Conservation (phyloP, 148 eudicot genomes). For the Vaccinium macrocarpon region DNA sequence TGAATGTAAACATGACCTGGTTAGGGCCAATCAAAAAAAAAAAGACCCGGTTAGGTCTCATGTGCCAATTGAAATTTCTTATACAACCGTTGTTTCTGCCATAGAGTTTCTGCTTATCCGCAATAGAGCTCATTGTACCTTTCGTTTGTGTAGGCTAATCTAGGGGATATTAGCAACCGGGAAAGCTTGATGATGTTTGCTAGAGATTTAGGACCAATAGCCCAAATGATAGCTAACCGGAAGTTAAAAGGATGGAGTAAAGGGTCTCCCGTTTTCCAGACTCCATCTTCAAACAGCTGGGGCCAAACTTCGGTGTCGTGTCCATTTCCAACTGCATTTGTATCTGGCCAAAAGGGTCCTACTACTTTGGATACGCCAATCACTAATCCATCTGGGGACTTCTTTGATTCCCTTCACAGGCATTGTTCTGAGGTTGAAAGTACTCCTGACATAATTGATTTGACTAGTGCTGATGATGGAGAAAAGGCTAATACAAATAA, state of each 20-base stretch:
- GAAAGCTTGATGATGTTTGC: conserved; percentile 66
- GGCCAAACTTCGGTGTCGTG: neutral
- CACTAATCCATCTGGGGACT: neutral
- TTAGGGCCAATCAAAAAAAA: too few species aligned
- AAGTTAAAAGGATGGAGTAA: conserved; percentile 39
- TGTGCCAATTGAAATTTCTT: neutral
- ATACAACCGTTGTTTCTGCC: neutral
- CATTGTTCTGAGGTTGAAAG: neutral
- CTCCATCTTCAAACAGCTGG: neutral
- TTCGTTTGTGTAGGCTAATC: conserved; percentile 36
- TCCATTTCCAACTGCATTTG: conserved; percentile 14
- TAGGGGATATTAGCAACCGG: conserved; percentile 40
- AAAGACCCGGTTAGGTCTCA: neutral
- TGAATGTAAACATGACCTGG: neutral
- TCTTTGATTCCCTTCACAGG: neutral
- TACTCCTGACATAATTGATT: conserved; percentile 18
- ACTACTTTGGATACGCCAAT: neutral
- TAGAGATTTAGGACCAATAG: conserved; percentile 69
- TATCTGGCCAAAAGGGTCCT: conserved; percentile 14
- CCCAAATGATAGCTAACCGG: conserved; percentile 59
- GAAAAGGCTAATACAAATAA: neutral
- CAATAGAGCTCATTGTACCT: neutral
- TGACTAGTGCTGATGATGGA: conserved; percentile 20
- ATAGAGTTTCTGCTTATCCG: neutral
- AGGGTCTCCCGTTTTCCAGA: conserved; percentile 12